Base-by-base conservation (phyloP, 257 asterid genomes). In the Nicotiana paniculata region DNA sequence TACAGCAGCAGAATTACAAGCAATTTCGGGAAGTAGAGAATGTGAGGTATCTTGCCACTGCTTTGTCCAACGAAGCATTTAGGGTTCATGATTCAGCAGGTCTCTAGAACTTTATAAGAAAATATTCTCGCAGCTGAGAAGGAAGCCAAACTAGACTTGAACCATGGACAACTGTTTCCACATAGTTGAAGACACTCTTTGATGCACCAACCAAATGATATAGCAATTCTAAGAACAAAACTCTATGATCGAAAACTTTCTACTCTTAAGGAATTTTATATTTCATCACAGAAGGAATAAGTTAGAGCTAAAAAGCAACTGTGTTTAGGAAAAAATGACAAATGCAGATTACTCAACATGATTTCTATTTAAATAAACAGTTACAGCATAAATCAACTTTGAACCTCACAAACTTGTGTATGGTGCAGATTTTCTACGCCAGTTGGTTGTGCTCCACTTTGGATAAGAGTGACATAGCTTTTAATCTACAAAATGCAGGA, bases 361-460 rank as follows among this genome's bases (percentile, higher is more conserved):
- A 3, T 53, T 53, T 53, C 57, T 12, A 53, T 16, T 12, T 53
- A 53, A 53, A 74, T 24, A 32, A 53, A 26, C 21, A 15, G 74
- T 15, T 69, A 62, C 35, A 21, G 62, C 81, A 85, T n/a, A 78
- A 79, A 88, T 90, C 91, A 92, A 85, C 89, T 86, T 86, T 86
- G 89, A 72, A 93, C 90, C 88, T 90, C 85, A 79, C 99, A 97
- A 78, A 92, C 97, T 91, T 95, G 98, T 81, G 93, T 93, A 83
- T 92, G 99, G 86, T 93, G 98, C 90, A 24, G 98, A 95, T 83
- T 93, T 93, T 77, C 90, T 85, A 33, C 97, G 99, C 98, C 97
- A 95, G 86, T 95, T 84, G 99, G 97, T 84, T 92, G 98, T 21
- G 97, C 94, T 81, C 99, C 99, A 77, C 99, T 95, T 89, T 95